Evolutionary conservation across 495 filamentous ascomycete genomes (phyloP), one percentile per base, ranked within the genome.

Genomic region (Penicillium goetzii): DNA sequence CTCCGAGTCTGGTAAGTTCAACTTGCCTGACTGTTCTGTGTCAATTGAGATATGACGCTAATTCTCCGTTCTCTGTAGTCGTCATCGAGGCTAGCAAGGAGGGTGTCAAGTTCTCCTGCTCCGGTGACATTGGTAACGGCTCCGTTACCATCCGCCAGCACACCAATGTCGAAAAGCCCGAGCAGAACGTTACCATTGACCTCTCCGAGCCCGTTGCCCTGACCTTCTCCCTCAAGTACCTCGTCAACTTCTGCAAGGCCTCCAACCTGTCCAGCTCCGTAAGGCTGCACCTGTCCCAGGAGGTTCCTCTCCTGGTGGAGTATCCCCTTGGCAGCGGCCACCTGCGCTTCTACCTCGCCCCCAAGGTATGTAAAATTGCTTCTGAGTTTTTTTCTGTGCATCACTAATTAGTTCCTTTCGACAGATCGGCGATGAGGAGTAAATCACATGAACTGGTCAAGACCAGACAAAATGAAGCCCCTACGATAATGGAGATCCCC

Each of bases 181-280:
- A 90, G 0, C 79, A 88, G 70, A 91, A 93, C 72, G 88, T 97
- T 71, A 87, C 92, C 62, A 97, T 99, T 68, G 86, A 90, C 65
- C 87, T 99, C 54, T 88, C 87, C 50, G 95, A 99, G 82, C 92
- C 96, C 59, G 96, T 98, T 62, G 83, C 91, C 50, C 87, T 99
- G 47, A 99, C 94, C 34, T 99, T 99, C 86, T 97, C 95, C 49
- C 90, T 98, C 68, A 99, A 99, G 80, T 99, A 99, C 81, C 88
- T 99, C 6, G 92, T 96, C 86, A 97, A 97, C 85, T 99, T 99
- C 84, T 98, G 95, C 88, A 99, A 99, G 84, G 95, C 95, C 40
- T 89, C 90, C 72, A 87, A 88, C 57, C 81, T 99, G 58, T 95
- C 92, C 59, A 79, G 72, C 72, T 84, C 85, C 56, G 95, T 99